Base-by-base conservation (phyloP, 495 filamentous ascomycete genomes). In the Penicillium herquei region DNA sequence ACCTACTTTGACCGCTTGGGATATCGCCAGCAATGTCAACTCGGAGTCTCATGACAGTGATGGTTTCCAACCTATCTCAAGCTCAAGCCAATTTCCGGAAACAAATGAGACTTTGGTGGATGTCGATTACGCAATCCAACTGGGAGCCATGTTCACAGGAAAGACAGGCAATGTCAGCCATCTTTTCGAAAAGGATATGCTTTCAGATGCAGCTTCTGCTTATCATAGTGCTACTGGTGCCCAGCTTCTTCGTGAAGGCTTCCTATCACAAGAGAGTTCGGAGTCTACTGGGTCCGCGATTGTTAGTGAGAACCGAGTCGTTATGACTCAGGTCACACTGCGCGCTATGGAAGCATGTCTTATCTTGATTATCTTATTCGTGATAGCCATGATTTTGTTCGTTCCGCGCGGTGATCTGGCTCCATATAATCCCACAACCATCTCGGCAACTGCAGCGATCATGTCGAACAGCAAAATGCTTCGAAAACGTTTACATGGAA, bases 311-410 rank as follows among this genome's bases (percentile, higher is more conserved):
- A 56, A 61, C 9, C 49, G 58, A 6, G 53, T 61, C 4, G 0
- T 50, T 0, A 53, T 61, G 52, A 32, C 47, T 8, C 16, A 61
- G 16, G 3, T 61, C 9, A 49, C 58, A 5, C 54, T 61, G 4
- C 52, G 58, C 2, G 44, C 16, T 2, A 61, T 61, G 17, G 58
- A 61, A 26, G 58, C 30, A 1, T 61, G 58, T 26, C 39, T 61
- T 1, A 43, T 8, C 9, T 0, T 61, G 6, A 12, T 8, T 0
- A 50, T 46, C 0, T 7, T 49, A 14, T 21, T 56, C 0, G 31
- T 40, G 3, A 45, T 49, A 31, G 26, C 14, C 5, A 56, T 56
- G 39, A 34, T 49, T 17, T 1, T 46, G 1, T n/a, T 44, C 11
- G 16, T 18, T 7, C 12, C 52, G 6, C 18, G 11, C 2, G 11